phyloP scores from a whole-genome alignment of 805 yeast genomes.

The Zygosaccharomyces rouxii region DNA sequence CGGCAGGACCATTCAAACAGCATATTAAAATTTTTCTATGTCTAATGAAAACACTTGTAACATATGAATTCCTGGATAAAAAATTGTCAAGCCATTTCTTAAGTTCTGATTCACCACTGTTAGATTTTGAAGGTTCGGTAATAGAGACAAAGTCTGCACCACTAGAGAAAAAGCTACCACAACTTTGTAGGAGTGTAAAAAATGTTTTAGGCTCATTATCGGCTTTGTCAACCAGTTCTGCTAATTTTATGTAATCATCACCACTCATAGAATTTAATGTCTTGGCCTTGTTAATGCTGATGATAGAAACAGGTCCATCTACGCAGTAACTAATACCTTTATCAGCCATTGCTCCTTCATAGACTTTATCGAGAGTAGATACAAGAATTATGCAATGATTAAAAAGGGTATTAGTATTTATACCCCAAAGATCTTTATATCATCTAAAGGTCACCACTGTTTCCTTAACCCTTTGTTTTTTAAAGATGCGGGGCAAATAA shows the following conservation, averaged over 20 bases:
- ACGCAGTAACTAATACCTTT: slow-evolving; percentile 15
- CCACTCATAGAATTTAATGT: slow-evolving; percentile 64
- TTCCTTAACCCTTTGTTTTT: no score
- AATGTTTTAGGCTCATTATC: slow-evolving; percentile 56
- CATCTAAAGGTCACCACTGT: no score
- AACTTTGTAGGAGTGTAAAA: slow-evolving; percentile 61
- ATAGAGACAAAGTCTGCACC: slow-evolving; percentile 67
- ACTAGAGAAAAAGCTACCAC: slow-evolving; percentile 75
- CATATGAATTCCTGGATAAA: slow-evolving; percentile 64
- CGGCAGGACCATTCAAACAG: slow-evolving; percentile 82
- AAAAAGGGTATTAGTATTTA: neutral
- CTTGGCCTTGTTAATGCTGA: slow-evolving; percentile 60
- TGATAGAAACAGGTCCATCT: slow-evolving; percentile 44
- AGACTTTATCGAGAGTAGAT: neutral
- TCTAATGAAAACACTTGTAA: slow-evolving; percentile 62
- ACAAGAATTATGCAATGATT: neutral
- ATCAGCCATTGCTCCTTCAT: neutral
- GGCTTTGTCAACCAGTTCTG: slow-evolving; percentile 55
- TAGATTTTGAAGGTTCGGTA: slow-evolving; percentile 14
- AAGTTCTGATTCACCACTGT: slow-evolving; percentile 24
- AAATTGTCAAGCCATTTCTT: slow-evolving; percentile 52
- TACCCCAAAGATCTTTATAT: neutral
- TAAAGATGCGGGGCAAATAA: no score
- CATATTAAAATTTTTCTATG: slow-evolving; percentile 68
- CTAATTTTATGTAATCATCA: slow-evolving; percentile 58